Evolutionary conservation across 2,329 filamentous ascomycete genomes (phyloP), one percentile per base, ranked within the genome.

Genomic region (Neofusicoccum umdonicola): DNA sequence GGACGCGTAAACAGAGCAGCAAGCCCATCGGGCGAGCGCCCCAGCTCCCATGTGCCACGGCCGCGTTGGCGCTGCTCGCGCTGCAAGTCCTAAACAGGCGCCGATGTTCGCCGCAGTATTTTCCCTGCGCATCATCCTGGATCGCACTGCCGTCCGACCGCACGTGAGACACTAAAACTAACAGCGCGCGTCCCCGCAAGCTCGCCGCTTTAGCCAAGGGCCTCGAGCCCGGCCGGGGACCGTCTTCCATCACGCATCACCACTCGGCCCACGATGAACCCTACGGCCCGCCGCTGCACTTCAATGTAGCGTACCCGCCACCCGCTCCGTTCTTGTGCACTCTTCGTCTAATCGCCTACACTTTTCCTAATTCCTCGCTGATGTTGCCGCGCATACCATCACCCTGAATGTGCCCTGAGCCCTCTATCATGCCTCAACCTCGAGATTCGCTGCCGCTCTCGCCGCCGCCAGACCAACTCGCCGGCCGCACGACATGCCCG

Each of bases 401-500:
- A 37, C 63, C 63, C 63, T 65, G 63, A 60, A 45, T 51, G 35
- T 57, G 62, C 50, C 41, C 41, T 39, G 41, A 63, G 41, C 62
- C 41, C 47, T 37, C 12, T 47, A 78, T 74, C 76, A 84, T 84
- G 82, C 82, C 82, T 71, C 83, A 81, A 65, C 79, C 78, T 77
- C 79, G 73, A 74, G 76, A 75, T 73, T 76, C 76, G 72, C 72
- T 71, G 61, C 74, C 79, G 70, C 75, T 75, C 70, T 75, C 77
- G 70, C 69, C 73, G 69, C 77, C 67, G 35, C 68, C 64, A 77
- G 72, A 79, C 79, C 76, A 76, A 73, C 73, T 79, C 69, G 76
- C 79, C 69, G 73, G 76, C 71, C 82, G 77, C 71, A 74, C 78
- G 60, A 81, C 80, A 66, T 84, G 82, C 73, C 82, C 82, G n/a